Evolutionary conservation across 1,139 yeast genomes (phyloP), one percentile per base, ranked within the genome.

Genomic region (Nakaseomyces nivariensis): DNA sequence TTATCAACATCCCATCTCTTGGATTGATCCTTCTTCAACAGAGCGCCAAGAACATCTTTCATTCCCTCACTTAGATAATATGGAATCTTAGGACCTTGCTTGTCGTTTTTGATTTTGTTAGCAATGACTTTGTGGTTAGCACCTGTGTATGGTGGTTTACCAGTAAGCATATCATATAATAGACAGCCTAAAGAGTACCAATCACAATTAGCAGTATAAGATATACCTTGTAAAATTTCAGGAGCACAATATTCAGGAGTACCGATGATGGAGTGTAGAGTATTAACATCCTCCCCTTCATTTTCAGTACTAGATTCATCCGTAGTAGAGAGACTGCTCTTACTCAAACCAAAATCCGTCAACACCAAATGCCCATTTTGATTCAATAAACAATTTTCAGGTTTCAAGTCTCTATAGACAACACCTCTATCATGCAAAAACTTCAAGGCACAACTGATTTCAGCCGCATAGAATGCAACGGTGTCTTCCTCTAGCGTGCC

Each of bases 131-230:
- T 86, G 63, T 86, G 86, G 61, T 85, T 88, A 54, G 79, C 83
- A 2, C 97, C 98, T 0, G 95, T 86, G 65, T 88, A 90, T 2
- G 98, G 98, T 1, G 98, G 97, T 46, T 83, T 77, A 0, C 98
- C 97, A 0, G 95, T 85, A 42, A 92, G 72, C 72, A 92, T 75
- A 66, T 92, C 97, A 64, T 73, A 88, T 32, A 88, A 77, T 6
- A 92, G 87, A 56, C 96, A 88, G 0, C 98, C 97, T 32, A 92
- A 72, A 0, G 97, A 88, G 95, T 97, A 92, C 95, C 97, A 92
- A 64, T 92, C 98, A 9, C 94, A 96, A 8, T 82, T 76, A 56
- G 78, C 82, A 56, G 89, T 92, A 63, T 92, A 92, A n/a, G 84
- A 81, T 55, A 83, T 80, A 27, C 96, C 96, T 48, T 78, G 79